Evolutionary conservation across 2,329 filamentous ascomycete genomes (phyloP), one percentile per base, ranked within the genome.

Genomic region (Sarocladiaceae sp.): DNA sequence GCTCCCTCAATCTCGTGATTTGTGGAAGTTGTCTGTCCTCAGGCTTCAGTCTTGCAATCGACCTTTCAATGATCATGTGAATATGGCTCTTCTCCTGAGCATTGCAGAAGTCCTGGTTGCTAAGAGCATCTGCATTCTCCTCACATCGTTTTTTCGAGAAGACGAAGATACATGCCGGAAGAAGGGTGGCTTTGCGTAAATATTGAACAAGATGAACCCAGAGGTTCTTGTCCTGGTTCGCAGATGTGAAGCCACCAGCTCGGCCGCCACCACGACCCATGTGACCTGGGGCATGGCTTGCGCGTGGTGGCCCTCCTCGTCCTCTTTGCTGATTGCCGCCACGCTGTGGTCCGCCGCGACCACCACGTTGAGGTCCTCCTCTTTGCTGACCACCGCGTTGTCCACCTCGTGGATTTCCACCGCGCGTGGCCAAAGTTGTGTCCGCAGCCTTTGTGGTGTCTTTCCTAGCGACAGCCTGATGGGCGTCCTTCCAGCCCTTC

Each of bases 71-170:
- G 31, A 91, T 93, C 88, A 97, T 97, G 66, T 99, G 93, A 53
- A 96, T 95, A 42, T 90, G 86, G 61, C 94, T 99, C 78, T 97
- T 97, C 71, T 99, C 94, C 3, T 86, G 80, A 1, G 92, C 90
- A 5, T 88, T 97, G 65, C 88, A 95, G 64, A 96, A 97, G 64
- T 99, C 94, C 59, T 96, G 86, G 63, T 97, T 97, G 56, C 89
- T 93, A 20, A 99, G 76, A 0, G 94, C 93, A 65, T 97, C 90
- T 1, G 94, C 94, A 66, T 97, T 99, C 65, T 97, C 91, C 68
- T 99, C 94, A 62, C 94, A 97, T 50, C 94, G 80, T 70, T 94
- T 96, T 73, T 97, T 99, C 2, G 94, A 99, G 69, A 99, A 99
- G 52, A 99, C 93, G 64, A 99, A 99, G 59, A 99, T 96, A 66